Percentiles rank a stretch among this genome's conserved stretches.
These are phyloP conservation scores for Stachybotrys echinatus DNA, from an alignment of 2,329 filamentous ascomycete species.

Conservation along the genomic window DNA sequence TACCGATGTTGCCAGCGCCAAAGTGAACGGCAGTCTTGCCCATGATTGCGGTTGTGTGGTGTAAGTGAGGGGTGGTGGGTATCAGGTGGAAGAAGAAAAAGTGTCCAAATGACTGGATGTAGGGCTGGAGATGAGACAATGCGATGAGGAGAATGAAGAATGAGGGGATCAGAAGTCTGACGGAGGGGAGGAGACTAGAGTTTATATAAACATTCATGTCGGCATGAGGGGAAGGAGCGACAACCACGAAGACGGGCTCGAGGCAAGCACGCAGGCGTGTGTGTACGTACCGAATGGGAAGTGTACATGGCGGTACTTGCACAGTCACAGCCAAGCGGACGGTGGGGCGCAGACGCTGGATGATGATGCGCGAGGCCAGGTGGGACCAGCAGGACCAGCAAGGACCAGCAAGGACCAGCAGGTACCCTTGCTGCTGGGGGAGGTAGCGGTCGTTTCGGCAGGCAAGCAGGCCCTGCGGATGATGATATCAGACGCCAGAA, in stretches of 20 bases:
- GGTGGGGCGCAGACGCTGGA: too few species aligned
- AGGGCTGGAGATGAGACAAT: background rate
- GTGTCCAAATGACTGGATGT: constrained; percentile 5
- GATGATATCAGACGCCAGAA: background rate
- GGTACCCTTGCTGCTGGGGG: too few species aligned
- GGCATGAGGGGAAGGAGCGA: background rate
- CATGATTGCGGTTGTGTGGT: constrained; percentile 29
- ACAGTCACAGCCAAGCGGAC: too few species aligned
- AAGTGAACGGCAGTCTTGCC: constrained; percentile 75
- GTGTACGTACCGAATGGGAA: too few species aligned
- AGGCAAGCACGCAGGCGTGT: background rate
- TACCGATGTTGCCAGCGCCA: constrained; percentile 79
- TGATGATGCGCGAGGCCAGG: too few species aligned
- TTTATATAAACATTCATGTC: constrained; percentile 3
- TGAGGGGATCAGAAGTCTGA: background rate
- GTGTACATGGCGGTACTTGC: too few species aligned
- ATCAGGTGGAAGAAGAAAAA: constrained; percentile 4
- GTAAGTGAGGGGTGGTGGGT: constrained; percentile 8
- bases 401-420: too few species aligned
- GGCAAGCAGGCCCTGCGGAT: background rate
- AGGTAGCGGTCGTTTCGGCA: too few species aligned
- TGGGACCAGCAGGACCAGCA: too few species aligned
- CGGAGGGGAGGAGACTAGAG: background rate
- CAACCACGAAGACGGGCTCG: background rate
- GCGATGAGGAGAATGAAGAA: constrained; percentile 3